Conservation (phyloP, 2,329 filamentous ascomycete genomes). For the Phialophora expanda region DNA sequence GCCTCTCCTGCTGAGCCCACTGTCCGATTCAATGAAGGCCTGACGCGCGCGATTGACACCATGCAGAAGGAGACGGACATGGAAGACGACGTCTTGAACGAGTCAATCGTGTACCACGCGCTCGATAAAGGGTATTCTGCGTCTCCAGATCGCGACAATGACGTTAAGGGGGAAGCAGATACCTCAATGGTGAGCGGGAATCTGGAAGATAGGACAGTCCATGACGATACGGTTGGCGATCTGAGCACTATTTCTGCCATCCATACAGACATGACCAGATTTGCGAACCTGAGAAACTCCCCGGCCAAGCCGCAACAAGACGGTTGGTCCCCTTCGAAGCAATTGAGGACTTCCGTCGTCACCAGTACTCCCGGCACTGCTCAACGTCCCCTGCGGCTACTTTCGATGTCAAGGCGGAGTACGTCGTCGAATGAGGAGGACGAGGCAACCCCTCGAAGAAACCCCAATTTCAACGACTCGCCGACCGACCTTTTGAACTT, state of each 20-base stretch:
- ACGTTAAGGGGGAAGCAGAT: conserved; percentile 30
- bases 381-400: conserved; percentile 46
- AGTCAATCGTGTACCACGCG: conserved; percentile 35
- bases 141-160: conserved; percentile 28
- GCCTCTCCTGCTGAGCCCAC: conserved; percentile 40
- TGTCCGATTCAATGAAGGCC: conserved; percentile 41
- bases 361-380: conserved; percentile 58
- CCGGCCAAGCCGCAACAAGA: conserved; percentile 57
- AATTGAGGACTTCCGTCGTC: conserved; percentile 37
- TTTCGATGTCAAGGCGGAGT: conserved; percentile 37
- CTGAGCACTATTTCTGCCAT: conserved; percentile 90
- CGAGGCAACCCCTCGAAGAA: conserved; percentile 56
- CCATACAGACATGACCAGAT: conserved; percentile 78
- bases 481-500: conserved; percentile 84
- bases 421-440: conserved; percentile 45
- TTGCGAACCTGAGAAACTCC: conserved; percentile 73
- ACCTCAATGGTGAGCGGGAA: conserved; percentile 38
- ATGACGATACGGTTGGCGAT: conserved; percentile 50
- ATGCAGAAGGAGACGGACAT: conserved; percentile 48
- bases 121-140: conserved; percentile 18
- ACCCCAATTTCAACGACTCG: conserved; percentile 56
- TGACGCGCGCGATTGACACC: conserved; percentile 37
- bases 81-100: conserved; percentile 40
- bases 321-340: conserved; percentile 52
- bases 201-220: conserved; percentile 41